A percentile compares a stretch with the other conserved stretches of the same genome.
phyloP scores from a whole-genome alignment of 2,329 filamentous ascomycete species.

The Cercospora sojina region DNA sequence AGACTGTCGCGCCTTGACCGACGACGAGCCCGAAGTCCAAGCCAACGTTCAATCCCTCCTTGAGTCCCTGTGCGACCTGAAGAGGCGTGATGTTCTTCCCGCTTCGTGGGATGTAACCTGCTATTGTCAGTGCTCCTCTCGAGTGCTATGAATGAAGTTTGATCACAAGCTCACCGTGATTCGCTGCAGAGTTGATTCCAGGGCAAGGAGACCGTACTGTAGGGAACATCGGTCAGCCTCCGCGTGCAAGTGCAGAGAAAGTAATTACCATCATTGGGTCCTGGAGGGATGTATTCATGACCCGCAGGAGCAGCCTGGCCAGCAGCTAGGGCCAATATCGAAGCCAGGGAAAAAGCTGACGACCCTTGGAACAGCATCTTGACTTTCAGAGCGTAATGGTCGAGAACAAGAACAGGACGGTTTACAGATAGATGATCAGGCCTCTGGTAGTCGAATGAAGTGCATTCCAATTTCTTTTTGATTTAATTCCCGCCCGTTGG shows the following conservation, averaged over 20 bases:
- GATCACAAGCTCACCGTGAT: not conserved
- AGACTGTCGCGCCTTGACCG: constrained; percentile 26
- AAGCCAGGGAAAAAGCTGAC: not conserved
- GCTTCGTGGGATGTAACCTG: constrained; percentile 28
- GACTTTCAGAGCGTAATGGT: not conserved
- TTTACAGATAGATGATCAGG: not conserved
- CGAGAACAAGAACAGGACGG: not conserved
- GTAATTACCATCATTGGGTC: not conserved
- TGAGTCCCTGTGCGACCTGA: constrained; percentile 25
- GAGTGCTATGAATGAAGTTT: not conserved
- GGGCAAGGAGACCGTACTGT: constrained; percentile 19
- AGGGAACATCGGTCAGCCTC: not conserved
- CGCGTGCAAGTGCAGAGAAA: not conserved
- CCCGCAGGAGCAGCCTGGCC: not conserved
- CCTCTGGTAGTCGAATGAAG: not conserved
- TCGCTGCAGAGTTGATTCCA: constrained; percentile 17
- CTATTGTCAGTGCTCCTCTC: not conserved
- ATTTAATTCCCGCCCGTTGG: not conserved
- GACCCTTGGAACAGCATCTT: not conserved
- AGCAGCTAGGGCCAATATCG: not conserved
- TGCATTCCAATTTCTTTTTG: not conserved
- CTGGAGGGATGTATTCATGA: not conserved
- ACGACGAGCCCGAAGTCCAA: constrained; percentile 29
- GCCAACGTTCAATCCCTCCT: constrained; percentile 29
- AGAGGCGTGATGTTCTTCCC: constrained; percentile 30